Evolutionary conservation across 805 yeast species (phyloP).

Genomic region (Pichia eremophila): DNA sequence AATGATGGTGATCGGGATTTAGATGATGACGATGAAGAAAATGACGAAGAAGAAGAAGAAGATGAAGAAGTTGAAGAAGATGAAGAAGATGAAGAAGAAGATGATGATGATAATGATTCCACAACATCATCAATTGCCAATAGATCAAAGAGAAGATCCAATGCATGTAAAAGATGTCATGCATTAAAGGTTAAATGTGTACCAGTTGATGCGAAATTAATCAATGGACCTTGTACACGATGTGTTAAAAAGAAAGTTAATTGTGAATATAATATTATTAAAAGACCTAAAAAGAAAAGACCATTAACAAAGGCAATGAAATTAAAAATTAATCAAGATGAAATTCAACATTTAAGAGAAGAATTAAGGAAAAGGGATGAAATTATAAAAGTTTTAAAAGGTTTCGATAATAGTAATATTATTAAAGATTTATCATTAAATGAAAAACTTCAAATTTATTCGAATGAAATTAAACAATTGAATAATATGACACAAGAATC

Average conservation of each 20-base stretch:
- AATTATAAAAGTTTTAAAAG: constrained; percentile 6
- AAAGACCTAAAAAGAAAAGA: constrained; percentile 31
- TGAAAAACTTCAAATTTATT: constrained; percentile 25
- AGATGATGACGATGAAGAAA: neutral
- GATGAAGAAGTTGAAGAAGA: neutral
- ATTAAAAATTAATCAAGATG: constrained; percentile 21
- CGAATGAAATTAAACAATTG: constrained; percentile 31
- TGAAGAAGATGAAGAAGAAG: neutral
- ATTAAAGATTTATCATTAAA: constrained; percentile 14
- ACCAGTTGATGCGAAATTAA: constrained; percentile 52
- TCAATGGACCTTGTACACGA: constrained; percentile 60
- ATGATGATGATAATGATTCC: neutral
- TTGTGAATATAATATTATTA: constrained; percentile 60
- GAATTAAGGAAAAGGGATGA: constrained; percentile 6
- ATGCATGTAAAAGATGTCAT: constrained; percentile 72
- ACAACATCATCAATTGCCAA: neutral
- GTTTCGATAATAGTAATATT: constrained; percentile 19
- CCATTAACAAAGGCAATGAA: constrained; percentile 8
- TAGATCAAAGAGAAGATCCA: constrained; percentile 31
- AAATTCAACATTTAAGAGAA: constrained; percentile 15
- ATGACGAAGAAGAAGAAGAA: neutral
- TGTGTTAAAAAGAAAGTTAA: constrained; percentile 54
- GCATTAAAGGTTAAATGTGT: constrained; percentile 76
- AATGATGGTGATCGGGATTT: neutral
- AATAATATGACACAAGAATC: constrained; percentile 25